phyloP scores from a whole-genome alignment of 768 basidiomycete species.

The Tricholoma bakamatsutake region DNA sequence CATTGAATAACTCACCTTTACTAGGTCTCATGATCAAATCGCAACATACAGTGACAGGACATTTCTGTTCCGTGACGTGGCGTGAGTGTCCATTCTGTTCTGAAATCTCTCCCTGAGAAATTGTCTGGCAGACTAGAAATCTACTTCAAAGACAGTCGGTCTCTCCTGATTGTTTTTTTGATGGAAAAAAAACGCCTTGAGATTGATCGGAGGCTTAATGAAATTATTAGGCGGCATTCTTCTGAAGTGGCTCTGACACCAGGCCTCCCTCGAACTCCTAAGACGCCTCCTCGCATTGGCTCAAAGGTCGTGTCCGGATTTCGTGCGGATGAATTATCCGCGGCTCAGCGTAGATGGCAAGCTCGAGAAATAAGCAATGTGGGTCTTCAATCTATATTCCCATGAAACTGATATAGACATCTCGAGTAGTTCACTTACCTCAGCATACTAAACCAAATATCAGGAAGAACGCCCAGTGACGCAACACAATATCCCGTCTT shows the following conservation, averaged over 20 bases:
- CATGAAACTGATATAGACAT: neutral
- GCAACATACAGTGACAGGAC: slow-evolving; percentile 73
- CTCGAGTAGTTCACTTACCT: slow-evolving; percentile 74
- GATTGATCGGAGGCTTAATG: slow-evolving; percentile 46
- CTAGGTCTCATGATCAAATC: slow-evolving; percentile 76
- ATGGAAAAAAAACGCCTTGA: slow-evolving; percentile 60
- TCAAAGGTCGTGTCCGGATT: slow-evolving; percentile 47
- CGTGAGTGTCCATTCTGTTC: slow-evolving; percentile 41
- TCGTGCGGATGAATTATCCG: slow-evolving; percentile 53
- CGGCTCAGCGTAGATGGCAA: slow-evolving; percentile 82
- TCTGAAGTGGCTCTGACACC: slow-evolving; percentile 42
- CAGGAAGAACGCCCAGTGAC: slow-evolving; percentile 90
- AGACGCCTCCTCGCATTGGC: slow-evolving; percentile 47
- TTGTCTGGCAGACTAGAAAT: slow-evolving; percentile 62
- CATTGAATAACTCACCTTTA: neutral
- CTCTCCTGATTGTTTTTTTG: slow-evolving; percentile 77
- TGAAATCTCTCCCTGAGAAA: neutral
- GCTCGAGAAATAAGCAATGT: slow-evolving; percentile 90
- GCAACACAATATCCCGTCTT: slow-evolving; percentile 94
- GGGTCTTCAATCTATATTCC: slow-evolving; percentile 15
- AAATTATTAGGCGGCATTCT: slow-evolving; percentile 38
- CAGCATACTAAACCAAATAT: slow-evolving; percentile 85
- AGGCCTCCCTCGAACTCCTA: slow-evolving; percentile 47
- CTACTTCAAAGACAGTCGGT: slow-evolving; percentile 90
- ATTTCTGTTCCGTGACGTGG: slow-evolving; percentile 89